These are phyloP conservation scores for Ceratobasidium sp. DNA, from an alignment of 1,284 basidiomycete species.

Conservation along the genomic window DNA sequence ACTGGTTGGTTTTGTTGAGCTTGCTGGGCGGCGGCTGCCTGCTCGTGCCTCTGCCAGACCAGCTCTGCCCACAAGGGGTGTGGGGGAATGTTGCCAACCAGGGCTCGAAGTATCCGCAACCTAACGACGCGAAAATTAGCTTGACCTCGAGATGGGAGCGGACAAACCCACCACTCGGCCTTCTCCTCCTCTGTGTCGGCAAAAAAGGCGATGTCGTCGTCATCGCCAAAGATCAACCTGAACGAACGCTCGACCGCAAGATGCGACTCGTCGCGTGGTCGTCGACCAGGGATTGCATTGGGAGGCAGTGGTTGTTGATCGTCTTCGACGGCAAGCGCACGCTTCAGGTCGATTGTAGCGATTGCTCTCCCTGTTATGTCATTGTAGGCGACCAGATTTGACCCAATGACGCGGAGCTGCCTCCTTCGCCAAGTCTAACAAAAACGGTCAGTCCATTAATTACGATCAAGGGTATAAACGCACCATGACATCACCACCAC, in stretches of 20 bases:
- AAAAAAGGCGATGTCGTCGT: constrained; percentile 88
- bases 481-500: constrained; percentile 93
- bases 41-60: constrained; percentile 78
- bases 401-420: constrained; percentile 86
- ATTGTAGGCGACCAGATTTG: constrained; percentile 89
- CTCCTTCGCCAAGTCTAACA: constrained; percentile 86
- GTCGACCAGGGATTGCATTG: constrained; percentile 50
- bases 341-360: constrained; percentile 89
- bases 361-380: constrained; percentile 93
- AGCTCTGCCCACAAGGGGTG: constrained; percentile 92
- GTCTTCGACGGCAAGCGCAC: constrained; percentile 82
- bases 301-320: constrained; percentile 63
- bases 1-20: constrained; percentile 3
- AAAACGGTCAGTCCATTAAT: neutral
- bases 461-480: constrained; percentile 53
- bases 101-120: constrained; percentile 81
- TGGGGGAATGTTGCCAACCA: constrained; percentile 87
- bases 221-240: constrained; percentile 81
- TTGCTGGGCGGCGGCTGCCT: constrained; percentile 50
- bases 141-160: neutral
- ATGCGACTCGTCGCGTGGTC: constrained; percentile 70
- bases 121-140: constrained; percentile 57
- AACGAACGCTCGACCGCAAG: constrained; percentile 87
- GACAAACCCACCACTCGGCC: constrained; percentile 77
- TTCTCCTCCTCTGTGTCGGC: constrained; percentile 94